Evolutionary conservation across 306 rosid species (phyloP).

Genomic region (Neltuma alba): DNA sequence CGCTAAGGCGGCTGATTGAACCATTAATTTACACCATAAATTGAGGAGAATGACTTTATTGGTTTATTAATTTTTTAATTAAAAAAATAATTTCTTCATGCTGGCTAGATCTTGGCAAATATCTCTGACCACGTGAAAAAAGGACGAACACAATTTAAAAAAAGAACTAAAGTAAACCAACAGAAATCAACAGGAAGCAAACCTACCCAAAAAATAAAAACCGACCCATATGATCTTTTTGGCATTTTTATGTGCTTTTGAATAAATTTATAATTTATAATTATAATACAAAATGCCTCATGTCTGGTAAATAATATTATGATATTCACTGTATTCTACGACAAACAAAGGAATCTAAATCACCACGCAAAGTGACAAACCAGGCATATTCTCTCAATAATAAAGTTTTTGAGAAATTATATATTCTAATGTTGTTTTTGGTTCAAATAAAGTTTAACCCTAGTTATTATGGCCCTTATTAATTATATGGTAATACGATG

Average conservation of each 20-base stretch:
- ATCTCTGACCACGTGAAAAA: constrained; percentile 44
- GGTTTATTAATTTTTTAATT: not conserved
- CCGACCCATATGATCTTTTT: not conserved
- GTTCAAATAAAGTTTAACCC: not conserved
- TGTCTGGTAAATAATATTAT: not conserved
- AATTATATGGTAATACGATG: not conserved
- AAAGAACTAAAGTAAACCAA: constrained; percentile 7
- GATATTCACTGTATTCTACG: not conserved
- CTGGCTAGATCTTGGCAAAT: constrained; percentile 18
- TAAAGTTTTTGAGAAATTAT: not conserved
- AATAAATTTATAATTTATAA: not conserved
- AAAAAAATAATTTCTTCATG: not conserved
- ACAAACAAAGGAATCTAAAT: not conserved
- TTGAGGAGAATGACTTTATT: not conserved
- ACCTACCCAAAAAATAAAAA: not conserved
- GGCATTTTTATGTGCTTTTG: not conserved
- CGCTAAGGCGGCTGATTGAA: too few species aligned
- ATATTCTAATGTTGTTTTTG: not conserved
- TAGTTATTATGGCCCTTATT: not conserved
- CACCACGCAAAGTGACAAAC: not conserved
- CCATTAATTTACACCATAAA: not conserved
- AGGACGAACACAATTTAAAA: constrained; percentile 30
- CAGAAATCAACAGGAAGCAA: constrained; percentile 24
- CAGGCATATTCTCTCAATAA: not conserved
- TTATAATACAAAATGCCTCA: not conserved